Evolutionary conservation across 75 land plant genomes (phyloP).

Genomic region (Adiantum capillusveneris): DNA sequence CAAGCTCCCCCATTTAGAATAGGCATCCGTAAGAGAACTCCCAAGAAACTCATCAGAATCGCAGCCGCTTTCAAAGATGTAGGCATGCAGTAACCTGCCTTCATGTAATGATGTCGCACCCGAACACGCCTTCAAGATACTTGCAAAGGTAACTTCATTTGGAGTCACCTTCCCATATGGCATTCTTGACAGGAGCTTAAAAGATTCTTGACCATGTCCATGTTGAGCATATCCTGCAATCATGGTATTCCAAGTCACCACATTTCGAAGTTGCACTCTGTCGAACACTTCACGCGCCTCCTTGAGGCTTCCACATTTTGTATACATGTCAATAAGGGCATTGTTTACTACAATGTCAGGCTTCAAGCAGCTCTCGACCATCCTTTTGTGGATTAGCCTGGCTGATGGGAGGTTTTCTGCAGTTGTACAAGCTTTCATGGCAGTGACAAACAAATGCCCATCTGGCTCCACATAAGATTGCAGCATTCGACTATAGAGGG

Average conservation of each 20-base stretch:
- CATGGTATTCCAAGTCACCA: conserved; percentile 66
- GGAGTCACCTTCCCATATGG: conserved; percentile 15
- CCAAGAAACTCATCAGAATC: conserved; percentile 25
- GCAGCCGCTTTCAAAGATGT: conserved; percentile 26
- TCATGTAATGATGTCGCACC: conserved; percentile 32
- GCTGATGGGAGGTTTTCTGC: conserved; percentile 12
- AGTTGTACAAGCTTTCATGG: conserved; percentile 42
- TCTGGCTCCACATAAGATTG: conserved; percentile 26
- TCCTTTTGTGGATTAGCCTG: conserved; percentile 39
- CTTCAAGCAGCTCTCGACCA: conserved; percentile 25
- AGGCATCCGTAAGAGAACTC: conserved; percentile 57
- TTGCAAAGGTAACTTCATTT: conserved; percentile 35
- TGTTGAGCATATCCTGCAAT: conserved; percentile 45
- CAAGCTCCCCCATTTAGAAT: conserved; percentile 48
- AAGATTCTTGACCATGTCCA: conserved; percentile 37
- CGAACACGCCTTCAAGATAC: conserved; percentile 37
- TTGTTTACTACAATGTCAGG: conserved; percentile 36
- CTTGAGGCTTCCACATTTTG: conserved; percentile 29
- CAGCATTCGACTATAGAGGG: conserved; percentile 37
- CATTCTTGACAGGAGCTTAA: conserved; percentile 38
- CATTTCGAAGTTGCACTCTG: conserved; percentile 29
- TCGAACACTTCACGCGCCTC: conserved; percentile 34
- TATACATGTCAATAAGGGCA: conserved; percentile 42
- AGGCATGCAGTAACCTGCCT: conserved; percentile 56
- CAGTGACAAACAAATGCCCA: conserved; percentile 34